Percentiles rank a stretch among this genome's conserved stretches.
Evolutionary conservation across 495 filamentous ascomycete species (phyloP).

Genomic region (Hypoxylon lienhwacheense): DNA sequence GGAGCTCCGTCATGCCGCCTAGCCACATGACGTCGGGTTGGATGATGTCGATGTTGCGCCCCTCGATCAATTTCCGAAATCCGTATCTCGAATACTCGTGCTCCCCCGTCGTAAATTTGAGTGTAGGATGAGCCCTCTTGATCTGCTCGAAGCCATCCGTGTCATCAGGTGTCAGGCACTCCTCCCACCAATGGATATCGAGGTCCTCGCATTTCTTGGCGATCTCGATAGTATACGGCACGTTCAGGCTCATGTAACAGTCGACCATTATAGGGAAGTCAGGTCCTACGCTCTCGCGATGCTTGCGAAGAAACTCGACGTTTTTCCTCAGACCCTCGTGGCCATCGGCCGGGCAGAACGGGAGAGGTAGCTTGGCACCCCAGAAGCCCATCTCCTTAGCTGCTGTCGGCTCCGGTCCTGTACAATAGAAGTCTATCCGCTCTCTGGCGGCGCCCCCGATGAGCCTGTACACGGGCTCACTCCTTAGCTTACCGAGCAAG

Average conservation of each 20-base stretch:
- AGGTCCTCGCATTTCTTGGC: conserved; percentile 78
- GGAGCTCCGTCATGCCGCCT: conserved; percentile 86
- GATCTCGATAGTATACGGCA: conserved; percentile 87
- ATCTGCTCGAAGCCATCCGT: conserved; percentile 84
- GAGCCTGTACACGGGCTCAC: conserved; percentile 91
- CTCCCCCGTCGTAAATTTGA: conserved; percentile 93
- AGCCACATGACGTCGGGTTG: conserved; percentile 98
- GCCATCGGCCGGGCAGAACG: conserved; percentile 85
- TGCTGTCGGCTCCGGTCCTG: conserved; percentile 75
- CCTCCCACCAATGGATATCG: conserved; percentile 96
- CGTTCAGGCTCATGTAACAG: conserved; percentile 94
- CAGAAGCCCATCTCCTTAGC: conserved; percentile 84
- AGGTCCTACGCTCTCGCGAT: conserved; percentile 80
- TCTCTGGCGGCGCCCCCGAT: conserved; percentile 85
- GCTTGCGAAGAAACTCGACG: conserved; percentile 79
- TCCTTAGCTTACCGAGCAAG: conserved; percentile 81
- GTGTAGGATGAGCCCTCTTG: conserved; percentile 84
- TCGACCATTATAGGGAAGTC: conserved; percentile 93
- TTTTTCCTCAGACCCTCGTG: conserved; percentile 81
- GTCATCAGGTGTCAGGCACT: conserved; percentile 86
- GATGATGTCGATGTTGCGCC: conserved; percentile 87
- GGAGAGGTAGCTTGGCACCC: conserved; percentile 85
- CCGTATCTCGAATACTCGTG: conserved; percentile 92
- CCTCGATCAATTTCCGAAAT: conserved; percentile 91
- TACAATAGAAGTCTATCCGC: conserved; percentile 89